Base-by-base conservation (phyloP, 306 rosid genomes). In the Calophaca sinica region DNA sequence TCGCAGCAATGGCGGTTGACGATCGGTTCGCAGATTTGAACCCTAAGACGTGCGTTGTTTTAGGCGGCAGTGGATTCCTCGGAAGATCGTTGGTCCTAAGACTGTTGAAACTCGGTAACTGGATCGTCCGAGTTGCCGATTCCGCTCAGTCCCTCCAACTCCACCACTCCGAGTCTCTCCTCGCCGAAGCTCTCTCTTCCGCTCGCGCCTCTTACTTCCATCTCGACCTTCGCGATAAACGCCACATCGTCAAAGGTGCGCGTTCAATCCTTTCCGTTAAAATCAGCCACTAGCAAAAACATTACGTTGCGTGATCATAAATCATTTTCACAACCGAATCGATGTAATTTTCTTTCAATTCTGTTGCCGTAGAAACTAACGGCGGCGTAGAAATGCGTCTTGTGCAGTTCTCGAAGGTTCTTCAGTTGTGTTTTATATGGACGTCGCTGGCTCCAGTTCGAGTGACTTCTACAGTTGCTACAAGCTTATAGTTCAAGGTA, bases 81-180 rank as follows among this genome's bases (percentile, higher is more conserved):
- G 97, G 98, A 36, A 83, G 85, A 85, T 84, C 93, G 60, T 83
- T 93, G 14, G 98, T 88, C 2, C 85, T 84, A 36, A 74, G 84
- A 53, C 86, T 93, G 32, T 73, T 93, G 82, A 70, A 69, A 59
- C 84, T 86, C 62, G 87, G 88, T 33, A 85, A 88, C 46, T 93
- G 96, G 92, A 88, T 82, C 75, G 93, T 93, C 28, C 93, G 97
- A 41, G 77, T 91, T 15, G 97, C 93, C 79, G 98, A 93, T 89
- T 88, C 90, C 52, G 64, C 87, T 79, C 84, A 31, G 0, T 89
- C 90, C 13, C 62, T 87, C 42, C 83, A 85, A 2, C 87, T 90
- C 54, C 86, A 82, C 38, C 63, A 68, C 15, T 81, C 82, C 70
- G 96, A 87, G 71, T 82, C 96, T 7, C 63, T 81, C 39, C 93